Evolutionary conservation across 306 rosid genomes (phyloP).

Genomic region (Inga laurina): DNA sequence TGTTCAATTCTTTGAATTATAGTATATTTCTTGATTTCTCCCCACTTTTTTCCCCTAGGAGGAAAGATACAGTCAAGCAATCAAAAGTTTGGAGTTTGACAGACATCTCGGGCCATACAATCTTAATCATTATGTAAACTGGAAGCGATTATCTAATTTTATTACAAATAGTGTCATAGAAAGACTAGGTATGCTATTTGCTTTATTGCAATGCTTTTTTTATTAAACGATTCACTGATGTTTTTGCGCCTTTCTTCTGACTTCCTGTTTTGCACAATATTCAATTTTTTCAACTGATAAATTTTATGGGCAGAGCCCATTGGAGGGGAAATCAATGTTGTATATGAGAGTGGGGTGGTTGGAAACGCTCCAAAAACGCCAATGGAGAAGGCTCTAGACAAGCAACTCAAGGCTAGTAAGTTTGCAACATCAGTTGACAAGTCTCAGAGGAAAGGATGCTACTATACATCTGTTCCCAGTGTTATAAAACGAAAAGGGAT

Average conservation of each 20-base stretch:
- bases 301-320: constrained; percentile 66
- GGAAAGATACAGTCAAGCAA: constrained; percentile 66
- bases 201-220: constrained; percentile 23
- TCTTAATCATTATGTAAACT: constrained; percentile 59
- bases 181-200: constrained; percentile 56
- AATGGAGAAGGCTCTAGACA: constrained; percentile 65
- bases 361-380: constrained; percentile 48
- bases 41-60: constrained; percentile 48
- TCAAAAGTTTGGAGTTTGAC: constrained; percentile 82
- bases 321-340: constrained; percentile 87
- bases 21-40: constrained; percentile 8
- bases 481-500: constrained; percentile 72
- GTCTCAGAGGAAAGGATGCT: constrained; percentile 67
- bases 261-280: neutral
- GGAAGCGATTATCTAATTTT: constrained; percentile 78
- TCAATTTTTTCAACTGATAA: constrained; percentile 23
- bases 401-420: constrained; percentile 60
- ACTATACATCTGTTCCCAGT: constrained; percentile 80
- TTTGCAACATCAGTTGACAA: constrained; percentile 52
- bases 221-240: constrained; percentile 17
- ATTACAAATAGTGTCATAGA: constrained; percentile 55
- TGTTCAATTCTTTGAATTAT: neutral
- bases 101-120: constrained; percentile 83
- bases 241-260: neutral
- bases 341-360: constrained; percentile 52